Percentiles rank a stretch among this genome's conserved stretches.
Evolutionary conservation across 306 rosid genomes (phyloP).

Genomic region (Cyamopsis tetragonoloba): DNA sequence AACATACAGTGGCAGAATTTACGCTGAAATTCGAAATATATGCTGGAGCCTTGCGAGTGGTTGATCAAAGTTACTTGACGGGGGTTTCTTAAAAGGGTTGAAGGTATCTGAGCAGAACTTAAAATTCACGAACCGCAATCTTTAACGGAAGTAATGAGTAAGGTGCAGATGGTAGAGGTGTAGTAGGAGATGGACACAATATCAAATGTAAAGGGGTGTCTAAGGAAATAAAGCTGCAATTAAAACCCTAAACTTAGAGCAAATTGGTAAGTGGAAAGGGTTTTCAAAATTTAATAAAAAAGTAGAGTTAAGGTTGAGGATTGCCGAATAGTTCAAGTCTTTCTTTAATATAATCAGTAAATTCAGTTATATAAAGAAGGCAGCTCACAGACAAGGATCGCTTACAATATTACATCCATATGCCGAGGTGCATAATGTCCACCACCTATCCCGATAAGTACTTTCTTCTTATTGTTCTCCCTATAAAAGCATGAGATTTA

Average conservation of each 20-base stretch:
- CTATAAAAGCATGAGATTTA: conserved; percentile 33
- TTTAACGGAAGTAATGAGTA: too few relatives aligned
- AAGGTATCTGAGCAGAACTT: too few relatives aligned
- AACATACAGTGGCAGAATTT: too few relatives aligned
- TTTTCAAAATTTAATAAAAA: not conserved
- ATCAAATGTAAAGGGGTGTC: too few relatives aligned
- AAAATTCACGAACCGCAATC: too few relatives aligned
- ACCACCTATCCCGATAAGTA: conserved; percentile 93
- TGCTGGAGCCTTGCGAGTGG: too few relatives aligned
- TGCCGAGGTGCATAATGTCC: conserved; percentile 96
- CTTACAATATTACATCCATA: conserved; percentile 84
- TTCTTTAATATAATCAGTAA: conserved; percentile 19
- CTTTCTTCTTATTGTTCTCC: conserved; percentile 64
- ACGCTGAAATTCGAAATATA: too few relatives aligned
- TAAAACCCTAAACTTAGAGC: not conserved
- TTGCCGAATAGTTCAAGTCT: not conserved
- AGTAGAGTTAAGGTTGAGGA: not conserved
- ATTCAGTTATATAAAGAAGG: not conserved
- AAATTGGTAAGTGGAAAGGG: not conserved
- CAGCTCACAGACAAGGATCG: not conserved
- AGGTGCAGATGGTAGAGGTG: too few relatives aligned
- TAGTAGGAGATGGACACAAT: too few relatives aligned
- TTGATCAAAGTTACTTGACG: too few relatives aligned
- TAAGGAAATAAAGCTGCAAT: too few relatives aligned
- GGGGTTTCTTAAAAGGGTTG: too few relatives aligned